Conservation (phyloP, 129 eudicot species). For the Lactuca saligna region DNA sequence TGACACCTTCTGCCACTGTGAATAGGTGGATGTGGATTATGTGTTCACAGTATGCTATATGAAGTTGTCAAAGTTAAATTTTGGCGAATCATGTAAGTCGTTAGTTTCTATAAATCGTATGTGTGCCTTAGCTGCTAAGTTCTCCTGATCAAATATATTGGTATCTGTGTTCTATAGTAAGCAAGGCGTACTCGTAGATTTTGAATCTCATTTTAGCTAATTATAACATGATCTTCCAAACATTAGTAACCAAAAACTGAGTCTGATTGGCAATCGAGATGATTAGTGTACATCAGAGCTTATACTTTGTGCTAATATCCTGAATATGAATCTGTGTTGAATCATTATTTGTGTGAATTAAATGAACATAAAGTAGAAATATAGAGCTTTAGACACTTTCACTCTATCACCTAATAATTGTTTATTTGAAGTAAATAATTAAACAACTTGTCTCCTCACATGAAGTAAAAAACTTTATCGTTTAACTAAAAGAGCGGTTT, state of each 20-base stretch:
- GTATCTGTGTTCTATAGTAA: neutral
- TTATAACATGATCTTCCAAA: slow-evolving; percentile 10
- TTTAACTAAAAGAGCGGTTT: slow-evolving; percentile 14
- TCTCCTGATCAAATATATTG: neutral
- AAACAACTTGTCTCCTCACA: slow-evolving; percentile 37
- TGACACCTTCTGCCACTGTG: no score
- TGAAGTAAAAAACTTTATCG: slow-evolving; percentile 35
- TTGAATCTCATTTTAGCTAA: slow-evolving; percentile 8
- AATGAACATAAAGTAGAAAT: slow-evolving; percentile 19
- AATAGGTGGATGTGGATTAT: no score
- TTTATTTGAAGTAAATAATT: slow-evolving; percentile 27
- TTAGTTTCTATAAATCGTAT: neutral
- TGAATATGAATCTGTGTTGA: neutral
- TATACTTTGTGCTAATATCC: no score
- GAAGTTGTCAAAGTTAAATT: neutral
- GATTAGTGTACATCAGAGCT: no score
- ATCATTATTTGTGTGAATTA: slow-evolving; percentile 9
- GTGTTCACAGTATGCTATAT: neutral
- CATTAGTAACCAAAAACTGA: neutral
- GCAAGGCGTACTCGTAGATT: slow-evolving; percentile 3
- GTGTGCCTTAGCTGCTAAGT: slow-evolving; percentile 11
- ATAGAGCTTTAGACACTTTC: slow-evolving; percentile 22
- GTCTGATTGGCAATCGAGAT: no score
- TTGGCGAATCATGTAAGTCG: neutral
- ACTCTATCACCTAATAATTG: slow-evolving; percentile 25